Evolutionary conservation across 2,329 filamentous ascomycete species (phyloP), one percentile per base, ranked within the genome.

Genomic region (Xylogone sp.): DNA sequence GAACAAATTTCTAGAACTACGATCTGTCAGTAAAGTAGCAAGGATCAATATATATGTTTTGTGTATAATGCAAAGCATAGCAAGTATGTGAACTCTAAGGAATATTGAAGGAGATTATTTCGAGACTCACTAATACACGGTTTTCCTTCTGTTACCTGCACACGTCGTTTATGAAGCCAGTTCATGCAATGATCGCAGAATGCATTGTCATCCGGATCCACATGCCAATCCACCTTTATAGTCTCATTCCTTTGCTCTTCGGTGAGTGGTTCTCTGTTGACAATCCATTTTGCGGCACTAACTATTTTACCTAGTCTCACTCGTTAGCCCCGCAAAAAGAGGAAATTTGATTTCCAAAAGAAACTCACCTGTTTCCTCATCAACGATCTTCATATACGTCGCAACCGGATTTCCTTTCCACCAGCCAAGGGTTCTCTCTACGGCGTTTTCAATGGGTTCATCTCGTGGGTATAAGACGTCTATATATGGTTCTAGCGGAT

Each of bases 1-100:
- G 66, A 64, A 43, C 68, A 55, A 3, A 67, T 65, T 20, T 69
- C 60, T 2, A 71, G 62, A 21, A 67, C 69, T 68, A 21, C n/a
- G 8, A 13, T n/a, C 3, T 24, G 16, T 47, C n/a, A n/a, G n/a
- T n/a, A n/a, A n/a, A n/a, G n/a, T n/a, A n/a, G n/a, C n/a, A n/a
- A n/a, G n/a, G n/a, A n/a, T n/a, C n/a, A n/a, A n/a, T n/a, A n/a
- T n/a, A n/a, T n/a, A n/a, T n/a, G n/a, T n/a, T n/a, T n/a, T n/a
- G n/a, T n/a, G n/a, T n/a, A n/a, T n/a, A n/a, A n/a, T n/a, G n/a
- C n/a, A n/a, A n/a, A n/a, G n/a, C n/a, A n/a, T n/a, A n/a, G n/a
- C n/a, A n/a, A n/a, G n/a, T n/a, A n/a, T n/a, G n/a, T n/a, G n/a
- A n/a, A n/a, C n/a, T n/a, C n/a, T n/a, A 50, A 48, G 43, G 24